These are phyloP conservation scores for Penicillium sp. DNA, from an alignment of 2,329 filamentous ascomycete species.

Conservation along the genomic window DNA sequence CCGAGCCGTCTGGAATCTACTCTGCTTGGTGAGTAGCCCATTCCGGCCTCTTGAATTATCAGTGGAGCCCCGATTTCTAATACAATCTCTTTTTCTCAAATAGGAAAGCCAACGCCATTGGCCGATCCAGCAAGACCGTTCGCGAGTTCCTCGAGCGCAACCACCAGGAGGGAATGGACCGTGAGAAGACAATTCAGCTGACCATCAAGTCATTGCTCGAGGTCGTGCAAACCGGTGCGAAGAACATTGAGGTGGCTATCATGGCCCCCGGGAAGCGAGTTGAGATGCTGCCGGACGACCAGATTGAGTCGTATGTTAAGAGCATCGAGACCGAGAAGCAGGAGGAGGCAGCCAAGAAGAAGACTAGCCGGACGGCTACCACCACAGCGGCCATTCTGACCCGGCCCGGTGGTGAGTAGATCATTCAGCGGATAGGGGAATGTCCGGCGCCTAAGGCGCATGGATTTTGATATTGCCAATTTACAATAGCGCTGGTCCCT, in stretches of 20 bases:
- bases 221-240: conserved; percentile 97
- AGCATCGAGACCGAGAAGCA: conserved; percentile 99
- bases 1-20: conserved; percentile 99
- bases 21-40: conserved; percentile 78
- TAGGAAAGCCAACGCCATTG: conserved; percentile 99
- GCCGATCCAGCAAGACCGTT: conserved; percentile 97
- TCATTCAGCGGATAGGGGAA: conserved; percentile 20
- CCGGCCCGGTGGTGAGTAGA: conserved; percentile 51
- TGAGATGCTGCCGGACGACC: conserved; percentile 92
- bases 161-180: conserved; percentile 97
- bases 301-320: conserved; percentile 97
- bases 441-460: conserved; percentile 26
- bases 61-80: conserved; percentile 8
- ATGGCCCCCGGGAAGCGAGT: conserved; percentile 92
- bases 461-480: conserved; percentile 24
- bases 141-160: conserved; percentile 98
- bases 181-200: conserved; percentile 92
- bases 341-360: conserved; percentile 97
- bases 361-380: conserved; percentile 65
- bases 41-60: conserved; percentile 12
- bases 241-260: conserved; percentile 99
- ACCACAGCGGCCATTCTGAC: conserved; percentile 72
- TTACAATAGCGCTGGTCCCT: conserved; percentile 31
- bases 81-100: neutral
- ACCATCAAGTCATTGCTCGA: conserved; percentile 98